Evolutionary conservation across 805 yeast species (phyloP), one percentile per base, ranked within the genome.

Genomic region (Diddensiella santjacobensis): DNA sequence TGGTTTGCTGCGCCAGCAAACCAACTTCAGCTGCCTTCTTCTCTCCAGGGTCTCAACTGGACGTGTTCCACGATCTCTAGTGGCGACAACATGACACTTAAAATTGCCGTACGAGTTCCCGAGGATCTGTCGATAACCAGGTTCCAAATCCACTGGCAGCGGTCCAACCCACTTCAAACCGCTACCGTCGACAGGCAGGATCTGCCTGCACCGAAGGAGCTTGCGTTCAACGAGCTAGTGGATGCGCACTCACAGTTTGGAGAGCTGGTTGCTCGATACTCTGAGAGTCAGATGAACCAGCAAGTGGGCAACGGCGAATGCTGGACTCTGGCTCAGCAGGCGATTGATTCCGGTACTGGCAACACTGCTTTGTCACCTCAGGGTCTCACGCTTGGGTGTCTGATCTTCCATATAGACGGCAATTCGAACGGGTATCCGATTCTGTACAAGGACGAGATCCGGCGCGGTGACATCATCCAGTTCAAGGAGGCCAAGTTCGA

Each of bases 191-290:
- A 63, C 40, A 51, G 68, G 10, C 54, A 62, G 4, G 63, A 62
- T 35, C 66, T 64, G 45, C 70, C 72, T 3, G 75, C 78, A 17
- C 79, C 79, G 2, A 68, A 68, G 22, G 58, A 54, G 3, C 63
- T 66, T 19, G 44, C 54, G 20, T 45, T 40, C 1, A 49, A 42
- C 5, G 66, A 66, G 39, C 56, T 69, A 10, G 51, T 49, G 18
- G 58, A 52, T 31, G 54, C 54, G 42, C 49, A 55, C 31, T 30
- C 45, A n/a, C 56, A 51, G 41, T 66, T 62, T 38, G 69, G 70
- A 20, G 60, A 61, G 13, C 38, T 24, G 4, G 64, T 65, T 6
- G 72, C 69, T 31, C 33, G 44, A 20, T 72, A 60, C 66, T 59
- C 64, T 49, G 74, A 56, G 55, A 53, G 53, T 30, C 60, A 58